Conservation (phyloP, 129 eudicot species). For the Heracleum sosnowskyi region DNA sequence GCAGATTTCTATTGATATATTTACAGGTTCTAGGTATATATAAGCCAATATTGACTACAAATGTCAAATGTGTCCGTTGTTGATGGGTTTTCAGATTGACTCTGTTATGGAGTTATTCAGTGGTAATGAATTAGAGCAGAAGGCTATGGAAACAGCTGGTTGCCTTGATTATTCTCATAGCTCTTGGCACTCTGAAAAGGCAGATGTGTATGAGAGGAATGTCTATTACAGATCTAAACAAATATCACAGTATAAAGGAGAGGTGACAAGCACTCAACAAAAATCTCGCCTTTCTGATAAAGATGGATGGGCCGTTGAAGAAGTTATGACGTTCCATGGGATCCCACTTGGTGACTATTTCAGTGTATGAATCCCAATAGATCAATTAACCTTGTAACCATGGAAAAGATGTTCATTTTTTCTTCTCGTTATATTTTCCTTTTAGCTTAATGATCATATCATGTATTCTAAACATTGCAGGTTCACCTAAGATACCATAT, state of each 20-base stretch:
- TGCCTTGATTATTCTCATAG: slow-evolving; percentile 80
- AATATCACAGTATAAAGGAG: slow-evolving; percentile 82
- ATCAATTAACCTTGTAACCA: neutral
- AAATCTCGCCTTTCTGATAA: slow-evolving; percentile 60
- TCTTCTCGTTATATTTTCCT: neutral
- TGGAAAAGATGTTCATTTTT: neutral
- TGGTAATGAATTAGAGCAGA: slow-evolving; percentile 69
- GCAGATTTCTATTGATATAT: neutral
- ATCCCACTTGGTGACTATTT: slow-evolving; percentile 94
- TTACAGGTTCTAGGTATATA: neutral
- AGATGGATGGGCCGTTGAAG: slow-evolving; percentile 91
- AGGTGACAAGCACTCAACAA: slow-evolving; percentile 89
- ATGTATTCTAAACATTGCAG: slow-evolving; percentile 32
- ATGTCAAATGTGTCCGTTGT: slow-evolving; percentile 9
- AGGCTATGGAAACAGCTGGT: slow-evolving; percentile 81
- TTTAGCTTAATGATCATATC: neutral
- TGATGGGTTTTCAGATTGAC: slow-evolving; percentile 42
- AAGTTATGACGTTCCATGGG: slow-evolving; percentile 92
- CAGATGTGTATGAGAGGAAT: slow-evolving; percentile 77
- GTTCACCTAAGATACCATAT: slow-evolving; percentile 82
- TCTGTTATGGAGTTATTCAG: slow-evolving; percentile 82
- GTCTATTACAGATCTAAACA: slow-evolving; percentile 63
- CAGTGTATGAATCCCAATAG: slow-evolving; percentile 38
- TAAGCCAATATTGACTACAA: slow-evolving; percentile 2
- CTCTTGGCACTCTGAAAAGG: slow-evolving; percentile 79